These are phyloP conservation scores for Aphanoascus verrucosus DNA, from an alignment of 2,329 filamentous ascomycete genomes.

Conservation along the genomic window DNA sequence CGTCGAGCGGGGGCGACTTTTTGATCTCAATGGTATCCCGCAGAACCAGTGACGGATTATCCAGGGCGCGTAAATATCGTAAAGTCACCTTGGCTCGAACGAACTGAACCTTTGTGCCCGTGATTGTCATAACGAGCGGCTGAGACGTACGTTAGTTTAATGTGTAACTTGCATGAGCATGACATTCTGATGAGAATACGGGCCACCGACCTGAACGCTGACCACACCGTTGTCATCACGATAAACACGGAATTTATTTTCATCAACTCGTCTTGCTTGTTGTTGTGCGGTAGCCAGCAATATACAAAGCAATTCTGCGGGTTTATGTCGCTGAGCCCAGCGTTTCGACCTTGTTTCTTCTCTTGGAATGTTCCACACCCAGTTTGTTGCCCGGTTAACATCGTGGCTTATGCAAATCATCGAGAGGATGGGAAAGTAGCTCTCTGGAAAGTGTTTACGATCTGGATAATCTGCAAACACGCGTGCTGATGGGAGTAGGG, in stretches of 20 bases:
- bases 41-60: not conserved
- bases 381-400: not conserved
- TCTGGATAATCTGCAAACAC: not conserved
- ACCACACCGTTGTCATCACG: not conserved
- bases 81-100: conserved; percentile 3
- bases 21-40: not conserved
- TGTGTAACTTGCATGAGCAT: not conserved
- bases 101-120: not conserved
- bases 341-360: conserved; percentile 2
- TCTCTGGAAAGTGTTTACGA: not conserved
- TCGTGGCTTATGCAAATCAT: conserved; percentile 2
- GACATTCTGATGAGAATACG: too few species aligned
- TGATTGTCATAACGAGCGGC: conserved; percentile 2
- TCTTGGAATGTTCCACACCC: not conserved
- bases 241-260: not conserved
- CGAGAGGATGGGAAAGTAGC: conserved; percentile 2
- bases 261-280: not conserved
- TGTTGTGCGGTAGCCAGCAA: conserved; percentile 10
- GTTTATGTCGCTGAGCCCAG: not conserved
- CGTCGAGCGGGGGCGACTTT: not conserved
- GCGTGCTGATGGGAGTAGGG: not conserved
- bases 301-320: conserved; percentile 4
- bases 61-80: conserved; percentile 5
- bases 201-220: too few species aligned
- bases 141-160: not conserved